Percentiles rank a stretch among this genome's conserved stretches.
Evolutionary conservation across 495 filamentous ascomycete species (phyloP).

Genomic region (Penicillium argentinense): DNA sequence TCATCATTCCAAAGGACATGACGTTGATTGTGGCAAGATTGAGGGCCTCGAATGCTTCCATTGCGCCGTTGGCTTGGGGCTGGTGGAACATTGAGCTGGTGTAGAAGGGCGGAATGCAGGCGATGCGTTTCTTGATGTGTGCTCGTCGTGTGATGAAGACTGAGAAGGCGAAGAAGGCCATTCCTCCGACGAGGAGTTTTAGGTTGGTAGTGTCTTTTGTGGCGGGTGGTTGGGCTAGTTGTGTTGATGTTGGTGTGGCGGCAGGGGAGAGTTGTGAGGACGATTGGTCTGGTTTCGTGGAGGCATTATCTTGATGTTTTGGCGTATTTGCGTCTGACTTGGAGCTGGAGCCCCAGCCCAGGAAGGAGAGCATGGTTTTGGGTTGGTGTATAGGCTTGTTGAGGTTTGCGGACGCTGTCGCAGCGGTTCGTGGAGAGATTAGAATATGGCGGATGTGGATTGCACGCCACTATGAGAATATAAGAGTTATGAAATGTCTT

Average conservation of each 20-base stretch:
- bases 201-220: slow-evolving; percentile 29
- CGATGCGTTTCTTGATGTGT: slow-evolving; percentile 51
- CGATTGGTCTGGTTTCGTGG: background rate
- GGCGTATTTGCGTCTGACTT: slow-evolving; percentile 11
- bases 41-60: slow-evolving; percentile 75
- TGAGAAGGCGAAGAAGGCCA: slow-evolving; percentile 69
- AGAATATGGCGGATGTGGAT: background rate
- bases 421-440: background rate
- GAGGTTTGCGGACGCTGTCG: slow-evolving; percentile 7
- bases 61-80: slow-evolving; percentile 50
- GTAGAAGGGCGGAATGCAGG: slow-evolving; percentile 64
- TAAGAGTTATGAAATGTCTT: too few relatives aligned
- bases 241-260: background rate
- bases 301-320: slow-evolving; percentile 7
- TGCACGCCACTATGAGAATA: too few relatives aligned
- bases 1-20: slow-evolving; percentile 65
- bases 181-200: slow-evolving; percentile 67
- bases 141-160: slow-evolving; percentile 69
- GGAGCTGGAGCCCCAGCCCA: slow-evolving; percentile 33
- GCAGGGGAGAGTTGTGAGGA: slow-evolving; percentile 1
- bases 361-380: slow-evolving; percentile 27
- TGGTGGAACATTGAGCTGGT: slow-evolving; percentile 50
- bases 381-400: slow-evolving; percentile 1
- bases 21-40: slow-evolving; percentile 83
- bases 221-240: slow-evolving; percentile 13